Evolutionary conservation across 768 basidiomycete genomes (phyloP), one percentile per base, ranked within the genome.

Genomic region (Suillus weaverae): DNA sequence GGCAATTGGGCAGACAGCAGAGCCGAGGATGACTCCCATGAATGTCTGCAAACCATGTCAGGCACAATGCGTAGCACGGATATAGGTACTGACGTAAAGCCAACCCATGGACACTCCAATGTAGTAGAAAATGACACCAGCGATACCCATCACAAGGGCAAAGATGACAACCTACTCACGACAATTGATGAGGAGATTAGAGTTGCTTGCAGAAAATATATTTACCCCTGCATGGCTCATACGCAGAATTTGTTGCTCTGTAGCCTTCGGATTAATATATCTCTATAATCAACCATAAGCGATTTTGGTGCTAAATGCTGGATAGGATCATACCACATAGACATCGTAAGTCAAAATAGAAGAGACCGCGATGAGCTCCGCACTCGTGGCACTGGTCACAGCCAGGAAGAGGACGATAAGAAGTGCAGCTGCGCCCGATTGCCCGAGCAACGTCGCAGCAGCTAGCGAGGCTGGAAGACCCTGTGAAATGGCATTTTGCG

Each of bases 81-180:
- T n/a, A n/a, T 30, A 39, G 8, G 44, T 30, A 82, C 89, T 59
- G 68, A 92, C 90, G 69, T 95, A 95, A 62, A 96, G 87, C 92
- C 94, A 96, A 26, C 94, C 94, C 90, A 96, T 90, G 32, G 90
- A 92, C 33, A 96, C 88, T 8, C 94, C 94, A 67, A 95, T 94
- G 74, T 91, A 95, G 77, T 81, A 93, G 81, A 97, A 97, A 60
- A 94, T 89, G 36, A 91, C 75, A 0, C 94, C 94, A 0, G 90
- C 88, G n/a, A 94, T 69, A 26, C 88, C 94, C 84, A 94, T 94
- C 41, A 91, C 81, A 46, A 94, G 69, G 0, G 90, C 91, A 70
- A 90, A 93, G 33, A 85, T 73, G 0, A 79, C 85, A 38, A 94
- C 88, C 87, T 90, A 63, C 2, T 33, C 43, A 39, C 8, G 50